Conservation (phyloP, 345 rosid genomes). For the Theobroma cacao region DNA sequence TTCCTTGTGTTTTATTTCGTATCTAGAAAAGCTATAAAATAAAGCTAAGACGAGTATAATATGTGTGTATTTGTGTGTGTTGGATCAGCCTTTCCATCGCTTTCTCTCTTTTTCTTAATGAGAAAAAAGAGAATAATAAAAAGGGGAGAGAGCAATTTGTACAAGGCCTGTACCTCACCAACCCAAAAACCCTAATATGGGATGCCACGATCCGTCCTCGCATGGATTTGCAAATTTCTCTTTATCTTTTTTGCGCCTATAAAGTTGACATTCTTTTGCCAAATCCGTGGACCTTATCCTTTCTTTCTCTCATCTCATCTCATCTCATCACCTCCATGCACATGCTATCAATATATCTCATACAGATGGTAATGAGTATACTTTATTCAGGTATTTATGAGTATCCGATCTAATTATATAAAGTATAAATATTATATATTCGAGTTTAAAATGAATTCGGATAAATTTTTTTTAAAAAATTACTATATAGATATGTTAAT, state of each 20-base stretch:
- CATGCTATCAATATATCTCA: neutral
- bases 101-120: neutral
- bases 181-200: slow-evolving; percentile 10
- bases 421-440: too few relatives aligned
- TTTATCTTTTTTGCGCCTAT: neutral
- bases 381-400: too few relatives aligned
- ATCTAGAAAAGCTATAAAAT: slow-evolving; percentile 17
- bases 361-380: too few relatives aligned
- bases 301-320: neutral
- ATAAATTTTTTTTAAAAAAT: too few relatives aligned
- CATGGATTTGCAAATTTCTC: slow-evolving; percentile 11
- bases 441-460: too few relatives aligned
- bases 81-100: neutral
- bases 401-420: too few relatives aligned
- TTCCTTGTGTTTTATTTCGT: slow-evolving; percentile 23
- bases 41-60: slow-evolving; percentile 14
- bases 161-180: slow-evolving; percentile 12
- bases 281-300: slow-evolving; percentile 1
- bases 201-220: slow-evolving; percentile 53
- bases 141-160: slow-evolving; percentile 9
- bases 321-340: neutral
- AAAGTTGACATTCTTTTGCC: slow-evolving; percentile 36
- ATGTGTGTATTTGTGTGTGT: neutral
- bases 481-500: too few relatives aligned
- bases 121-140: neutral